Conservation (phyloP, 345 rosid genomes). For the Crucihimalaya himalaica region DNA sequence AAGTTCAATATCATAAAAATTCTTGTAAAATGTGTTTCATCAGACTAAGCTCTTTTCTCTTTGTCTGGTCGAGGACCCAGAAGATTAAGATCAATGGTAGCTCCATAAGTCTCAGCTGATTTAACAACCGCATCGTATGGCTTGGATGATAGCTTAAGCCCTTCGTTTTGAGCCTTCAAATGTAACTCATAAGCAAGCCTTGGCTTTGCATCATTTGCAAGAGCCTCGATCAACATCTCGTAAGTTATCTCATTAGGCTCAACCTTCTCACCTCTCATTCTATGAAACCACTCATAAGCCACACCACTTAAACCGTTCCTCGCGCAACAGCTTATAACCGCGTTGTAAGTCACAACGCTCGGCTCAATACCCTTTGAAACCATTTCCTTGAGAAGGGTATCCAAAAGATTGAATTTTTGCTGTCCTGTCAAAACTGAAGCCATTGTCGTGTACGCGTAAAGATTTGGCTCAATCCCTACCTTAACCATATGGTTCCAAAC, state of each 20-base stretch:
- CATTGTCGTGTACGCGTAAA: conserved; percentile 82
- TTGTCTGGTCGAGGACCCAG: conserved; percentile 73
- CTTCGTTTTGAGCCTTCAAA: conserved; percentile 61
- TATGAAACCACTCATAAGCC: conserved; percentile 92
- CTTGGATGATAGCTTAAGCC: conserved; percentile 58
- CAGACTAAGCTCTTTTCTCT: conserved; percentile 39
- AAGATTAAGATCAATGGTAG: conserved; percentile 56
- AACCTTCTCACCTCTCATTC: conserved; percentile 64
- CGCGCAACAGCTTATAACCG: conserved; percentile 73
- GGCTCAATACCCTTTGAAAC: conserved; percentile 58
- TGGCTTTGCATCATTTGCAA: conserved; percentile 77
- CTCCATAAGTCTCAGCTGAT: conserved; percentile 57
- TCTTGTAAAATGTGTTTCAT: conserved; percentile 6
- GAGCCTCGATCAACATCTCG: conserved; percentile 75
- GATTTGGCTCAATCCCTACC: conserved; percentile 69
- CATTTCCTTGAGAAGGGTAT: conserved; percentile 72
- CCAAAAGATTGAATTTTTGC: conserved; percentile 63
- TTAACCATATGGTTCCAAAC: conserved; percentile 96
- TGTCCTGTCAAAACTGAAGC: conserved; percentile 72
- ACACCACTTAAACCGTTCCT: conserved; percentile 58
- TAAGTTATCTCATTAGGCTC: conserved; percentile 71
- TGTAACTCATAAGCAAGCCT: conserved; percentile 73
- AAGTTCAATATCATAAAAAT: background rate
- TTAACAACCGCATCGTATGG: conserved; percentile 63
- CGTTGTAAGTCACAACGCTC: conserved; percentile 88